A percentile compares a stretch with the other conserved stretches of the same genome.
phyloP scores from a whole-genome alignment of 805 yeast species.

The Osmozyma mogii region DNA sequence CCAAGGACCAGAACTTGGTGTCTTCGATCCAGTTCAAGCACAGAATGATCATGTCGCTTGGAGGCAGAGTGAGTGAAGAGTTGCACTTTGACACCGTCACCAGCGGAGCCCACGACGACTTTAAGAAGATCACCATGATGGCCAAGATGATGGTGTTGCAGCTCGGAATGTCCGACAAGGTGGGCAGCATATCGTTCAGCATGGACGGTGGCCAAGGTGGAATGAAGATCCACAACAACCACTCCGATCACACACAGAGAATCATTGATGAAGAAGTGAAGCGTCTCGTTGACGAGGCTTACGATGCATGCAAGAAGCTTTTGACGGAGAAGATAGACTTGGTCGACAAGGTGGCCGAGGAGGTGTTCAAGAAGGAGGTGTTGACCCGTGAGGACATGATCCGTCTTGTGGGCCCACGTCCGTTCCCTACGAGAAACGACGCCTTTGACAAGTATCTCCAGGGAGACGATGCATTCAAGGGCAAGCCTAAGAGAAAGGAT shows the following conservation, averaged over 20 bases:
- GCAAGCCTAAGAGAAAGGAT: slow-evolving; percentile 14
- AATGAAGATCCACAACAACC: slow-evolving; percentile 50
- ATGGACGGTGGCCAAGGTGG: slow-evolving; percentile 40
- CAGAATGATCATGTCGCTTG: slow-evolving; percentile 89
- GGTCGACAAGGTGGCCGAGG: slow-evolving; percentile 68
- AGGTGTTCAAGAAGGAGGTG: slow-evolving; percentile 65
- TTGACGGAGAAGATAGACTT: slow-evolving; percentile 51
- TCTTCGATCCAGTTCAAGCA: slow-evolving; percentile 70
- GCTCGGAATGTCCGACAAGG: slow-evolving; percentile 77
- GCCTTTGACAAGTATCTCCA: slow-evolving; percentile 86
- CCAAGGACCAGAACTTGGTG: slow-evolving; percentile 78
- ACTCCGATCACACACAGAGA: slow-evolving; percentile 64
- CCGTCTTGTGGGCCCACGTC: slow-evolving; percentile 66
- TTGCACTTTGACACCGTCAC: slow-evolving; percentile 81
- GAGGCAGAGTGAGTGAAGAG: slow-evolving; percentile 91
- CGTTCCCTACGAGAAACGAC: slow-evolving; percentile 71
- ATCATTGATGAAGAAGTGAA: slow-evolving; percentile 64
- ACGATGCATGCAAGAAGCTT: slow-evolving; percentile 49
- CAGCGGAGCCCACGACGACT: slow-evolving; percentile 88
- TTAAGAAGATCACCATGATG: slow-evolving; percentile 82
- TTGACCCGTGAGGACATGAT: slow-evolving; percentile 77
- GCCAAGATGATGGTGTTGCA: slow-evolving; percentile 85
- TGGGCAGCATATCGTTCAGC: slow-evolving; percentile 61
- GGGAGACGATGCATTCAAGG: slow-evolving; percentile 34
- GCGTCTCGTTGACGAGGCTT: slow-evolving; percentile 58